These are phyloP conservation scores for Trypanosoma mega DNA, from an alignment of 208 protist species.

Conservation along the genomic window DNA sequence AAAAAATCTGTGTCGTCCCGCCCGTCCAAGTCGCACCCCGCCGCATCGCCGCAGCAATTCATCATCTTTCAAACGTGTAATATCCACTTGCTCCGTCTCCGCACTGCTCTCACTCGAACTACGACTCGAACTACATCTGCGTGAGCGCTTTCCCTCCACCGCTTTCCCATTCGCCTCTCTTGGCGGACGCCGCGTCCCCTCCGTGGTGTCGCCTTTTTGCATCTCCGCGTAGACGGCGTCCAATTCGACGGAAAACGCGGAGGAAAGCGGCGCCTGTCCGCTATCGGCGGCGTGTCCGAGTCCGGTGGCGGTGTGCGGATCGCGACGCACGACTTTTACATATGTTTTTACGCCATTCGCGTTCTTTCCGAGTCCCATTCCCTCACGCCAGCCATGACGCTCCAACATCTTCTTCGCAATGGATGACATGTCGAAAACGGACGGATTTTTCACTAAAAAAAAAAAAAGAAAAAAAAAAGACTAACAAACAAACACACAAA, in stretches of 20 bases:
- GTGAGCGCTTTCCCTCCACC: background rate
- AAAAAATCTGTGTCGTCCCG: conserved; percentile 84
- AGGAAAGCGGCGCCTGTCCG: conserved; percentile 34
- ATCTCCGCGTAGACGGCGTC: conserved; percentile 52
- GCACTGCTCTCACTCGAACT: conserved; percentile 3
- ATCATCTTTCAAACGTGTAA: conserved; percentile 61
- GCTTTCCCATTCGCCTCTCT: background rate
- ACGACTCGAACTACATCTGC: background rate
- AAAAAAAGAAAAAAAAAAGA: conserved; percentile 14
- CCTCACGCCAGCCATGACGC: conserved; percentile 84
- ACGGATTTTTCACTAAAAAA: conserved; percentile 6
- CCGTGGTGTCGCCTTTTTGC: background rate
- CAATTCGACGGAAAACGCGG: conserved; percentile 59
- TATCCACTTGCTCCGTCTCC: conserved; percentile 19
- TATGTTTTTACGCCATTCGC: conserved; percentile 61
- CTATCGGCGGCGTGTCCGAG: conserved; percentile 75
- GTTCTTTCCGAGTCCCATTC: conserved; percentile 81
- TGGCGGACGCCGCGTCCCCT: background rate
- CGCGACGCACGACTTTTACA: conserved; percentile 74
- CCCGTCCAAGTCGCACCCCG: conserved; percentile 79
- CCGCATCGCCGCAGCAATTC: conserved; percentile 74
- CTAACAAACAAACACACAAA: conserved; percentile 15
- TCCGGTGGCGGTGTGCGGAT: conserved; percentile 61
- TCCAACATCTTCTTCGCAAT: conserved; percentile 80
- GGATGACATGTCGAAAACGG: conserved; percentile 44